Evolutionary conservation across 2,329 filamentous ascomycete genomes (phyloP), one percentile per base, ranked within the genome.

Genomic region (Alternaria gansuensis): DNA sequence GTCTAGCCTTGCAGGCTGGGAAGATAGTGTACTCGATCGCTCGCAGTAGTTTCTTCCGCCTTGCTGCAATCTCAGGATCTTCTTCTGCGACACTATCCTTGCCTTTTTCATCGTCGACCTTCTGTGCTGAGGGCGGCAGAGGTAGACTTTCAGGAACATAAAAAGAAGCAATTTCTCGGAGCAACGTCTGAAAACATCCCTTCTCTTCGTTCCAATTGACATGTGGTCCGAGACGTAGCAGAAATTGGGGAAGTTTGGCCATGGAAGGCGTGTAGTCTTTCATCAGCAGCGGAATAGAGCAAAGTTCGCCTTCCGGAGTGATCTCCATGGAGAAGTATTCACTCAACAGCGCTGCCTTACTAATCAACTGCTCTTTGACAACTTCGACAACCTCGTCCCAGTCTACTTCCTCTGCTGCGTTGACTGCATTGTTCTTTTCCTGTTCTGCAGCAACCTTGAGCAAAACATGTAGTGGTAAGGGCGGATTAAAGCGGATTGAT

Each of bases 321-420:
- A 99, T 88, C 54, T 94, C 88, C 43, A 99, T 80, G 1, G 89
- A 90, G 77, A 99, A 98, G 78, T 99, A 99, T 77, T 99, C 95
- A 2, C 85, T 82, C 1, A 99, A 84, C 91, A 99, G 96, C 70
- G 94, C 90, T 34, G 90, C 85, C 10, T 90, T 86, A 64, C 89
- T 86, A 31, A 96, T 83, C 3, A 98, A 82, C 65, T 93, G 88
- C 2, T 83, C 77, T 0, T 84, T 81, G 3, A 97, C 88, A 3
- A 84, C 82, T 4, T 87, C 81, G 1, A 91, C 87, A 0, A 93
- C 85, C 34, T 87, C 83, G 0, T 85, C 80, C 65, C 89, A 86
- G 39, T 93, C 86, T 31, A 91, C 85, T n/a, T 87, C 84, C 24
- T 83, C 77, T 10, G 75, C 69, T 13, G 72, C 65, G 14, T 75